Conservation (phyloP, 352 stramenopile species). For the Saprolegnia parasitica region DNA sequence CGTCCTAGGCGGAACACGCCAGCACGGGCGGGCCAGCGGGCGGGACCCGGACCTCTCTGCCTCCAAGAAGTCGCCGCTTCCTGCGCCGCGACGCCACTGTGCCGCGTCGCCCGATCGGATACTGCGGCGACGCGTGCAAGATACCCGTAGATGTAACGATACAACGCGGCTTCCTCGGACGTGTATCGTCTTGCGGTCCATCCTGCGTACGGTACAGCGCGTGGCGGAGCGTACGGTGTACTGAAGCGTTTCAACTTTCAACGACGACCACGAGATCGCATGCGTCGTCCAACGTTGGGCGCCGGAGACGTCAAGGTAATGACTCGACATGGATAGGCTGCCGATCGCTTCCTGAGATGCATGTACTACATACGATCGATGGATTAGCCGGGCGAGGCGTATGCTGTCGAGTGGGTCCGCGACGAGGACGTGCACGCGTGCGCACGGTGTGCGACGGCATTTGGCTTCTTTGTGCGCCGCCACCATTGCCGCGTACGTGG, state of each 20-base stretch:
- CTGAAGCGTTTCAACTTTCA: background rate
- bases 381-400: conserved; percentile 22
- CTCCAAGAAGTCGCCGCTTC: too few species aligned
- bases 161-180: conserved; percentile 10
- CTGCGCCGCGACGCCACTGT: background rate
- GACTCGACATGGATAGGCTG: background rate
- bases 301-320: conserved; percentile 4
- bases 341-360: background rate
- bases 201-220: conserved; percentile 7
- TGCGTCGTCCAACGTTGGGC: background rate
- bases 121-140: background rate
- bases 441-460: background rate
- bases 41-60: too few species aligned
- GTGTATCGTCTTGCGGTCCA: conserved; percentile 17
- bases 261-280: background rate
- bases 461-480: conserved; percentile 17
- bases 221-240: background rate
- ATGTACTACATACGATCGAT: background rate
- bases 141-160: conserved; percentile 22
- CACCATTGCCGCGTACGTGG: conserved; percentile 23
- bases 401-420: conserved; percentile 2
- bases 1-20: too few species aligned
- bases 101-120: background rate
- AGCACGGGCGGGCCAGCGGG: too few species aligned
- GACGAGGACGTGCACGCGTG: conserved; percentile 18